Evolutionary conservation across 2,329 filamentous ascomycete species (phyloP).

Genomic region (Trichoderma polysporum): DNA sequence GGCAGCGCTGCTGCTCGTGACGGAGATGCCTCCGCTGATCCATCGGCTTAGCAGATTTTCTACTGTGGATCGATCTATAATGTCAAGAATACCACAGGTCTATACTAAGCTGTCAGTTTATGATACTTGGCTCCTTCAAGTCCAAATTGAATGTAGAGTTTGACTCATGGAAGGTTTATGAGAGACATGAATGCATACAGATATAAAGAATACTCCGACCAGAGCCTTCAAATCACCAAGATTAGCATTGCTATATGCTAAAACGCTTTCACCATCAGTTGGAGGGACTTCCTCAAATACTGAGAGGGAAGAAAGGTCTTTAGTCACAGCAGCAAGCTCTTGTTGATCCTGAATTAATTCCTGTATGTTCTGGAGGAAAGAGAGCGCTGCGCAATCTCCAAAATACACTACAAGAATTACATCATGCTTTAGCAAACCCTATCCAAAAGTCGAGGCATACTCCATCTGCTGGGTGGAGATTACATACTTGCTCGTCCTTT

Average conservation of each 20-base stretch:
- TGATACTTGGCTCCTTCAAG: not conserved
- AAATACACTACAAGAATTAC: not conserved
- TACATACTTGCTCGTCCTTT: not conserved
- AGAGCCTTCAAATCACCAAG: not conserved
- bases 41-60: not conserved
- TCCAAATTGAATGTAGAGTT: not conserved
- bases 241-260: conserved; percentile 2
- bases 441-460: not conserved
- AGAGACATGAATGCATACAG: not conserved
- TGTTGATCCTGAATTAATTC: not conserved
- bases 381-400: conserved; percentile 5
- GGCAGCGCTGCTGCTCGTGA: not conserved
- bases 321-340: not conserved
- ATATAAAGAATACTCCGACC: not conserved
- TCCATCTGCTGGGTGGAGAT: not conserved
- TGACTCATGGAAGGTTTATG: too few species aligned
- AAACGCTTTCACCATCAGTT: not conserved
- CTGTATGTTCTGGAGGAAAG: conserved; percentile 5
- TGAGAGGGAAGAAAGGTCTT: not conserved
- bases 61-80: not conserved
- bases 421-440: not conserved
- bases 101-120: not conserved
- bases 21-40: not conserved
- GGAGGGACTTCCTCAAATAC: not conserved
- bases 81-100: conserved; percentile 1